Evolutionary conservation across 805 yeast genomes (phyloP), one percentile per base, ranked within the genome.

Genomic region (Blastobotrys terrestris): DNA sequence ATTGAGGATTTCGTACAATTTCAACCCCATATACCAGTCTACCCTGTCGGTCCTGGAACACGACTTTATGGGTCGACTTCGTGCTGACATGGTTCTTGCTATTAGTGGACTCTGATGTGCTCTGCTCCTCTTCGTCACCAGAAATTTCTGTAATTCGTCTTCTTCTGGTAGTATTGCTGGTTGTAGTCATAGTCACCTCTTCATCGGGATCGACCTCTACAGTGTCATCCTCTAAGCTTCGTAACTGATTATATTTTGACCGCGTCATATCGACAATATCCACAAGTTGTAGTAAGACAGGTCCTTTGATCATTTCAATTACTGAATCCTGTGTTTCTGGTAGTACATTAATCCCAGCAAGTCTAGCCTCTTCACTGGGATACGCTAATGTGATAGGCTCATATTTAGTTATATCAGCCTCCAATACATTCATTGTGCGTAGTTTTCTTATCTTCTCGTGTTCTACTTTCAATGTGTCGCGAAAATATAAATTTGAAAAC

Each of bases 181-280:
- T 26, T 26, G 35, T 26, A 26, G 35, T 26, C 35, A 26, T 26
- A 26, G 35, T 26, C 35, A 26, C 35, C 35, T 26, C 35, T 26
- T 26, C 35, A 50, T 52, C 48, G 6, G 52, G 40, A 4, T 42
- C 40, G 14, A 15, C 45, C 20, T 31, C 52, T 21, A 39, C 4
- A 26, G 40, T 47, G 50, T 26, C 35, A 26, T 39, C 46, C 15
- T 43, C 50, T 14, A 56, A 22, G 31, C 31, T 20, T n/a, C 59
- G 58, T 8, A 67, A 58, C 56, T 64, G 67, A 53, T 60, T 62
- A 51, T 60, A 64, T 50, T 63, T 64, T 49, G 71, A 65, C 16
- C 45, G 52, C 18, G 64, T 50, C 39, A 64, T 59, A 49, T 59
- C 53, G 39, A 50, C 44, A 11, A 56, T 46, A 31, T 60, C 63